A percentile compares a stretch with the other conserved stretches of the same genome.
These are phyloP conservation scores for Pecoramyces ruminantium DNA, from an alignment of 192 early-diverging fungal genomes.

Conservation along the genomic window DNA sequence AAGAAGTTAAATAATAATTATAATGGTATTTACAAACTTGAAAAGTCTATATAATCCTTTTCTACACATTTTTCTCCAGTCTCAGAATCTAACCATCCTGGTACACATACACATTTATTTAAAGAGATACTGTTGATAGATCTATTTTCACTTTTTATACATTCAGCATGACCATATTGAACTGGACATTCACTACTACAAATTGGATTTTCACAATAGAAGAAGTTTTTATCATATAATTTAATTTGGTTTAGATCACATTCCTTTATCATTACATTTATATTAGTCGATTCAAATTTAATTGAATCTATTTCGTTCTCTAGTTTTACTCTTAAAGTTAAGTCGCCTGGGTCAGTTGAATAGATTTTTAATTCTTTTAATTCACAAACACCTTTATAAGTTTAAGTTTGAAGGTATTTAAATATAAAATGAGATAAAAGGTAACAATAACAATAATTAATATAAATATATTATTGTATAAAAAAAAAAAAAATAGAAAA, in stretches of 20 bases:
- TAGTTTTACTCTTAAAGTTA: no score
- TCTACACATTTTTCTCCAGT: background rate
- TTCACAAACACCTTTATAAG: no score
- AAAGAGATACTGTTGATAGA: background rate
- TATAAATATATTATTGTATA: no score
- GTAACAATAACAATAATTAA: no score
- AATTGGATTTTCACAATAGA: background rate
- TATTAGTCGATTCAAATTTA: background rate
- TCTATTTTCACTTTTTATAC: background rate
- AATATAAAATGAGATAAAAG: no score
- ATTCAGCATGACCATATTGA: background rate
- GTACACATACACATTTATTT: background rate
- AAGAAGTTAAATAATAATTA: no score
- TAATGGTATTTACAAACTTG: background rate
- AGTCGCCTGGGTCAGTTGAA: no score
- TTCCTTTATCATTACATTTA: background rate
- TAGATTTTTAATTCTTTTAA: no score
- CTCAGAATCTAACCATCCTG: no score
- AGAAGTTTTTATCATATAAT: background rate
- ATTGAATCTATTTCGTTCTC: no score
- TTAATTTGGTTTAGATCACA: background rate
- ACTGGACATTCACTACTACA: background rate
- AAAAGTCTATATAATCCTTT: background rate
- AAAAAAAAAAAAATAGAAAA: no score
- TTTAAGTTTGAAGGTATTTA: no score